Conservation (phyloP, 352 stramenopile genomes). For the Phytophthora nicotianae region DNA sequence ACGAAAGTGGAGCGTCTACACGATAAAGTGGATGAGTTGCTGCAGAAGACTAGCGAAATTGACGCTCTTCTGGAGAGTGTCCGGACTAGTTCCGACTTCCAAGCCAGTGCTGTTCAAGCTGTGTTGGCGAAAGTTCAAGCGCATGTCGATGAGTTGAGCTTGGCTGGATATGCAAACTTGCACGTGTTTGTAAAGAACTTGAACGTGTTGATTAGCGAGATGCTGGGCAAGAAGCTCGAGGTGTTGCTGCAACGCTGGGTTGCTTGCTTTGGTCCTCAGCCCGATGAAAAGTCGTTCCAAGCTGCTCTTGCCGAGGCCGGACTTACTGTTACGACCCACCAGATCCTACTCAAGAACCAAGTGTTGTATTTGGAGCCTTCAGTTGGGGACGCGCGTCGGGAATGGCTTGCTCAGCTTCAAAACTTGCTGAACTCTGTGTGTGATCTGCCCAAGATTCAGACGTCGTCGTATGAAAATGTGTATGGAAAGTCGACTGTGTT, state of each 20-base stretch:
- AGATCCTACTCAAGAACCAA: conserved; percentile 97
- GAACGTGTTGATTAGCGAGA: conserved; percentile 84
- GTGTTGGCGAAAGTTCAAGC: conserved; percentile 91
- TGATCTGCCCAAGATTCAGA: conserved; percentile 90
- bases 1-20: conserved; percentile 96
- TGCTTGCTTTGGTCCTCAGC: conserved; percentile 61
- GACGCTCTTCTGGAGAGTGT: conserved; percentile 90
- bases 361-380: conserved; percentile 96
- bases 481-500: conserved; percentile 75
- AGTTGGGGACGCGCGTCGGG: conserved; percentile 90
- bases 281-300: conserved; percentile 67
- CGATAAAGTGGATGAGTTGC: conserved; percentile 97
- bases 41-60: conserved; percentile 93
- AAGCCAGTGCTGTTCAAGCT: conserved; percentile 46
- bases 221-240: conserved; percentile 86
- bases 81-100: conserved; percentile 61
- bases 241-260: conserved; percentile 70
- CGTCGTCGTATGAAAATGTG: conserved; percentile 88
- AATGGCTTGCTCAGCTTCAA: conserved; percentile 93
- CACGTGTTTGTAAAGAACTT: conserved; percentile 92
- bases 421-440: conserved; percentile 94
- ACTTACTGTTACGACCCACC: conserved; percentile 70
- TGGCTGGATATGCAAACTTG: conserved; percentile 95
- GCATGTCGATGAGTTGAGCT: conserved; percentile 94
- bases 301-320: conserved; percentile 47